Conservation (phyloP, 108 stramenopile genomes). For the Nitzschia putrida region DNA sequence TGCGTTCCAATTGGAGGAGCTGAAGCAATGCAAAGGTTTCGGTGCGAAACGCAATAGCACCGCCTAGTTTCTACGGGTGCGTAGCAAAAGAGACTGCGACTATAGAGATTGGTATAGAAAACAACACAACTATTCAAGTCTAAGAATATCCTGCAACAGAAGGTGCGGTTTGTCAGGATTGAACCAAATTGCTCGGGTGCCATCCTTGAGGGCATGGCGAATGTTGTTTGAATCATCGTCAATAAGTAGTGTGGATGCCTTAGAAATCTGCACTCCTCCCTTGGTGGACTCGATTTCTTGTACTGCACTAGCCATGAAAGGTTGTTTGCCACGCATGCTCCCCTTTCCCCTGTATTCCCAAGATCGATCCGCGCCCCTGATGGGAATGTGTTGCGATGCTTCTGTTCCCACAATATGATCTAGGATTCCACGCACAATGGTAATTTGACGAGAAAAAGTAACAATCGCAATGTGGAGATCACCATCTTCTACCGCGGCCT, state of each 20-base stretch:
- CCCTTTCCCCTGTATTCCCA: conserved; percentile 84
- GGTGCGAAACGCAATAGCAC: neutral
- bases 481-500: conserved; percentile 46
- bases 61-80: no score
- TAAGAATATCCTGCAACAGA: conserved; percentile 62
- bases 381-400: conserved; percentile 64
- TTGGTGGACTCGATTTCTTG: conserved; percentile 72
- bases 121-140: conserved; percentile 42
- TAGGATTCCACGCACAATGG: conserved; percentile 73
- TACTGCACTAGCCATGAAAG: conserved; percentile 91
- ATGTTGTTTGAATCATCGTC: conserved; percentile 93
- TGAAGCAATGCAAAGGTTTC: conserved; percentile 27
- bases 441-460: conserved; percentile 86
- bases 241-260: conserved; percentile 85
- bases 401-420: conserved; percentile 43
- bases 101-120: no score
- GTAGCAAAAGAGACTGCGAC: no score
- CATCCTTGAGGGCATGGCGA: conserved; percentile 65
- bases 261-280: conserved; percentile 51
- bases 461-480: conserved; percentile 87
- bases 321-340: conserved; percentile 80
- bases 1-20: conserved; percentile 38
- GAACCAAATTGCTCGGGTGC: conserved; percentile 81
- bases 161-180: conserved; percentile 72
- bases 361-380: conserved; percentile 83